phyloP scores from a whole-genome alignment of 1,284 basidiomycete species.

The Psilocybe mexicana region DNA sequence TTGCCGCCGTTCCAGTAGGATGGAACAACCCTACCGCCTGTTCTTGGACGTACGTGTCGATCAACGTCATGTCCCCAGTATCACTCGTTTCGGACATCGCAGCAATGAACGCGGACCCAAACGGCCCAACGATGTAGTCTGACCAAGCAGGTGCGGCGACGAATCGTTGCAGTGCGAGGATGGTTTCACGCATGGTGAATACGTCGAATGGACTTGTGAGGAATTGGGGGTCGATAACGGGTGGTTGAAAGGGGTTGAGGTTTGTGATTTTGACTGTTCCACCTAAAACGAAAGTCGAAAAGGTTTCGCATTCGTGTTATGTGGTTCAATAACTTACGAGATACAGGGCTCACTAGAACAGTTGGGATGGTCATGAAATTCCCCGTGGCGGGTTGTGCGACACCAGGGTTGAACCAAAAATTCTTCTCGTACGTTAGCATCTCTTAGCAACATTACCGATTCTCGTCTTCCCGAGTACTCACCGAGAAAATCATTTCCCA shows the following conservation, averaged over 20 bases:
- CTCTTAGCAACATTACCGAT: background rate
- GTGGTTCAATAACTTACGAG: background rate
- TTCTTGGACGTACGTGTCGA: conserved; percentile 36
- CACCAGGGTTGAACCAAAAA: background rate
- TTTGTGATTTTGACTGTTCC: conserved; percentile 28
- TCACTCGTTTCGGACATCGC: conserved; percentile 10
- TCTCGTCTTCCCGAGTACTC: conserved; percentile 2
- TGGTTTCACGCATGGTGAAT: conserved; percentile 21
- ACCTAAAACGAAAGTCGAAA: background rate
- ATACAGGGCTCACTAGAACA: conserved; percentile 6
- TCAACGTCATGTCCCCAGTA: conserved; percentile 34
- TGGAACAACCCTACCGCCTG: conserved; percentile 41
- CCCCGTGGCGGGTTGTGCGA: background rate
- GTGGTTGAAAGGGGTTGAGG: conserved; percentile 32
- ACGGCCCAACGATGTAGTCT: conserved; percentile 29
- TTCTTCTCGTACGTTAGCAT: conserved; percentile 16
- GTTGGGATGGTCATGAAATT: conserved; percentile 8
- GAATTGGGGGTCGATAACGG: conserved; percentile 36
- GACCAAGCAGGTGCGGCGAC: conserved; percentile 28
- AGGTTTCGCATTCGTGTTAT: background rate
- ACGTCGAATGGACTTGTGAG: conserved; percentile 29
- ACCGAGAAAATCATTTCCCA: conserved; percentile 32
- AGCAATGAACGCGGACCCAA: conserved; percentile 9
- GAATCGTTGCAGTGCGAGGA: conserved; percentile 28
- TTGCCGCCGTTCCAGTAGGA: conserved; percentile 36